Base-by-base conservation (phyloP, 176 grass and related monocot species). In the Oryza coarctata region DNA sequence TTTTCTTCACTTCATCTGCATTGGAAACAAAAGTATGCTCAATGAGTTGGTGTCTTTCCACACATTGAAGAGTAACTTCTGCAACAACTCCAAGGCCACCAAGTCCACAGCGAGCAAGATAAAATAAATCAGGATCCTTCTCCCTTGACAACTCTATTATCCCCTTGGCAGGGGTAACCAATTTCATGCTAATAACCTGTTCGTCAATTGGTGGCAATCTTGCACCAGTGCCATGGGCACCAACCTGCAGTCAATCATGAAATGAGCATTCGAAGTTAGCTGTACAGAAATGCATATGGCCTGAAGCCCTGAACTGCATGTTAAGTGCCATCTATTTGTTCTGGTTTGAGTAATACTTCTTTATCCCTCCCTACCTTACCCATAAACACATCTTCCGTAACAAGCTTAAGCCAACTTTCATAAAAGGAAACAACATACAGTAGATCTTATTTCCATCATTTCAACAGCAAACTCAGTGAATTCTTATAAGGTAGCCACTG, bases 111-210 rank as follows among this genome's bases (percentile, higher is more conserved):
- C 87, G 87, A 82, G 83, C 92, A 70, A 97, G 87, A 88, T 87
- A 94, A 88, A 97, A 97, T 20, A 94, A 89, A 23, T 97, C 92
- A 72, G 89, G 92, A 84, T 94, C 83, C 72, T 97, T 94, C 77
- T 97, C 92, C 80, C 55, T 97, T 1, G 89, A 97, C 65, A 94
- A 79, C 86, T 90, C 89, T 82, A 95, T 85, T 83, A 82, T 91
- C 68, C 96, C 95, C 83, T 91, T 98, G 50, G 89, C 75, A 74
- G 95, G 95, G 40, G 93, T 95, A 79, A 98, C 92, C 64, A 98
- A 45, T 87, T 97, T 98, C 92, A 98, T 93, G 90, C 95, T 91
- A 65, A 98, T 85, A 71, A 98, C 89, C 76, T 98, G 95, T 69
- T 98, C 95, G 25, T 98, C 95, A 66, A 95, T 91, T 43, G 92